Conservation (phyloP, 139 green algal species). For the Tetraselmis striata region DNA sequence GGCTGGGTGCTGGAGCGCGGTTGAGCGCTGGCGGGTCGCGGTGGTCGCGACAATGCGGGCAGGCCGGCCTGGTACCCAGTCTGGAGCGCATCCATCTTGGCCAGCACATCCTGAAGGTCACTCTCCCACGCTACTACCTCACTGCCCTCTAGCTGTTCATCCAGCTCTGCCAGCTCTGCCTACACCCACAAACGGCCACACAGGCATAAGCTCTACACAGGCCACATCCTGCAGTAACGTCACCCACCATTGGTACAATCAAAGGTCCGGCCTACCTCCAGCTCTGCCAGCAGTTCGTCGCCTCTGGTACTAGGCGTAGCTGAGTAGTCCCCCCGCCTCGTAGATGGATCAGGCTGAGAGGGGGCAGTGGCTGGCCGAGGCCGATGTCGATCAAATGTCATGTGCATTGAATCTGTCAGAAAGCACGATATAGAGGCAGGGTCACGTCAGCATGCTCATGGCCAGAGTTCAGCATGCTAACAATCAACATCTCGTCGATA, state of each 20-base stretch:
- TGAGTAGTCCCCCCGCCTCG: neutral
- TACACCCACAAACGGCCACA: neutral
- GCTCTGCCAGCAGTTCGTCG: neutral
- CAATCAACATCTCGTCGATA: no score
- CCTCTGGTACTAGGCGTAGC: neutral
- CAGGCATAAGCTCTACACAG: neutral
- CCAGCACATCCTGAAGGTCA: neutral
- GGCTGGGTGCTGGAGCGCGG: no score
- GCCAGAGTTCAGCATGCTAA: neutral
- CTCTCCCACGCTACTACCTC: neutral
- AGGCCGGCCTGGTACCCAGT: neutral
- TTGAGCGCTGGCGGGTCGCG: no score
- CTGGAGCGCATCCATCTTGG: neutral
- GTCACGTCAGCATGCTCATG: no score
- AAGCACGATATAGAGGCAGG: no score
- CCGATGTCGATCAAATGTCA: neutral
- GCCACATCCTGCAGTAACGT: no score
- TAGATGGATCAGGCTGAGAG: neutral
- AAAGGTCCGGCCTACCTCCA: neutral
- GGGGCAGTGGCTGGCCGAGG: neutral
- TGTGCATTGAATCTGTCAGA: neutral
- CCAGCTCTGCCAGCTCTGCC: neutral
- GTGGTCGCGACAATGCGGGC: no score
- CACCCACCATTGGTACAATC: neutral
- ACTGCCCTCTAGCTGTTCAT: neutral